These are phyloP conservation scores for Komagataella pseudopastoris DNA, from an alignment of 805 yeast species.

Conservation along the genomic window DNA sequence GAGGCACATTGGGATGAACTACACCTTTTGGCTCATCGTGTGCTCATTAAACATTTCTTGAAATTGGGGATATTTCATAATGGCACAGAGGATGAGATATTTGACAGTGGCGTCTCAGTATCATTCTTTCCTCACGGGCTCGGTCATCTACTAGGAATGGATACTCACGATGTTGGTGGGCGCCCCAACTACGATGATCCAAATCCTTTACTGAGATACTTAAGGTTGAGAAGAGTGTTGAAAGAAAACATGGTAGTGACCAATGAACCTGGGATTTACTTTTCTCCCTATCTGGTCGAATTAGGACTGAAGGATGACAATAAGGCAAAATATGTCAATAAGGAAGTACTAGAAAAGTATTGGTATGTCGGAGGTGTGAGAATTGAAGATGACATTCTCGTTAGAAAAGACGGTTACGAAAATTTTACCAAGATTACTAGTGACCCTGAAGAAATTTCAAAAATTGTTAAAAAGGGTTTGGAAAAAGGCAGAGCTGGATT, in stretches of 20 bases:
- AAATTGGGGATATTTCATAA: conserved; percentile 62
- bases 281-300: conserved; percentile 69
- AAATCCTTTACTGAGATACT: conserved; percentile 59
- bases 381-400: conserved; percentile 84
- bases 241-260: conserved; percentile 77
- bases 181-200: conserved; percentile 74
- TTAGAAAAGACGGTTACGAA: conserved; percentile 67
- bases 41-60: conserved; percentile 59
- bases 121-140: conserved; percentile 92
- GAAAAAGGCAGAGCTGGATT: conserved; percentile 47
- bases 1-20: conserved; percentile 80
- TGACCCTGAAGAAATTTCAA: conserved; percentile 72
- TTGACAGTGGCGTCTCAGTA: conserved; percentile 54
- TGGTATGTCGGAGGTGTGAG: conserved; percentile 94
- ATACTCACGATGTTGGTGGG: conserved; percentile 95
- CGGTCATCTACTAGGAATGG: conserved; percentile 90
- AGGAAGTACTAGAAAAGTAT: conserved; percentile 57
- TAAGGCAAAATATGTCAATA: conserved; percentile 45
- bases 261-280: conserved; percentile 91
- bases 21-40: conserved; percentile 68
- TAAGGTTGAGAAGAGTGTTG: conserved; percentile 68
- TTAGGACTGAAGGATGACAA: conserved; percentile 39
- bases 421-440: conserved; percentile 74
- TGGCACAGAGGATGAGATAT: conserved; percentile 47
- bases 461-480: conserved; percentile 61